Percentiles rank a stretch among this genome's conserved stretches.
Conservation (phyloP, 1,284 basidiomycete species). For the Trichosporon asahii region DNA sequence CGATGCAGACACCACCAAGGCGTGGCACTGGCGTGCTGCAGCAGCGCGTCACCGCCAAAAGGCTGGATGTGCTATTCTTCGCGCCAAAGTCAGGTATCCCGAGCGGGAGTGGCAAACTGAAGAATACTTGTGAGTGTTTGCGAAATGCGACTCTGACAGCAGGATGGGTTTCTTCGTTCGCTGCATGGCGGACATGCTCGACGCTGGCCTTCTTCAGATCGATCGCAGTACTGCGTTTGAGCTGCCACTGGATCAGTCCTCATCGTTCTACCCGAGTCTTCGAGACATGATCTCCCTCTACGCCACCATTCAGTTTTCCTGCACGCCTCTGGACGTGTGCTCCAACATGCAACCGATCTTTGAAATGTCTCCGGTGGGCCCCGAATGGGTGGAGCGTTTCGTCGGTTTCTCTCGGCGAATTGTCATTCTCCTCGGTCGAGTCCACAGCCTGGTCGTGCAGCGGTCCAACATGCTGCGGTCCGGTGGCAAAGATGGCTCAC, state of each 20-base stretch:
- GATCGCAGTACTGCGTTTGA: constrained; percentile 21
- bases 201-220: constrained; percentile 16
- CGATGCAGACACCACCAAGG: constrained; percentile 17
- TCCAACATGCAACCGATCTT: constrained; percentile 12
- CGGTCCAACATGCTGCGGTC: constrained; percentile 16
- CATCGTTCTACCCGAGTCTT: constrained; percentile 19
- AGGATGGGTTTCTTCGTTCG: constrained; percentile 28
- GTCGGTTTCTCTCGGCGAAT: constrained; percentile 24
- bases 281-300: constrained; percentile 28
- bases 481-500: constrained; percentile 7
- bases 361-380: constrained; percentile 8
- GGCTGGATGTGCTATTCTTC: constrained; percentile 23
- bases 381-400: constrained; percentile 30
- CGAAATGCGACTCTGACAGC: background rate
- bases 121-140: constrained; percentile 22
- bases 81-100: constrained; percentile 21
- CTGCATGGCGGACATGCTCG: constrained; percentile 30
- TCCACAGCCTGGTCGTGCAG: constrained; percentile 22
- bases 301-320: constrained; percentile 18
- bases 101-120: constrained; percentile 25
- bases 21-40: constrained; percentile 17
- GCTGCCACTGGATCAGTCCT: constrained; percentile 9
- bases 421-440: constrained; percentile 21
- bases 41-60: constrained; percentile 13
- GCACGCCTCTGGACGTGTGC: constrained; percentile 13